Conservation (phyloP, 2,329 filamentous ascomycete genomes). For the Coniochaeta hoffmannii region DNA sequence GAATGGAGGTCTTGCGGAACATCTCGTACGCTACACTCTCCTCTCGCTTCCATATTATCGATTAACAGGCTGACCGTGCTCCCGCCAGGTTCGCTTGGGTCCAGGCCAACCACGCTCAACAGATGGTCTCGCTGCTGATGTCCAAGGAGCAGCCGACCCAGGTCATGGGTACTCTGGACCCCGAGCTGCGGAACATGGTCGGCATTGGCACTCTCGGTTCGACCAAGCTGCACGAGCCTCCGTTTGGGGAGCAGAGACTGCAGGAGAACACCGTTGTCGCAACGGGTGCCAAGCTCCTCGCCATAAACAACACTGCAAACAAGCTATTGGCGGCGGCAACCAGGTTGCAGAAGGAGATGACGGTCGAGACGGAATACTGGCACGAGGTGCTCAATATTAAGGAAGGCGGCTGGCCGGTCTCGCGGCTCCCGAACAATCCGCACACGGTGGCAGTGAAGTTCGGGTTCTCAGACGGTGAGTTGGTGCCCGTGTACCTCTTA, state of each 20-base stretch:
- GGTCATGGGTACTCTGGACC: conserved; percentile 63
- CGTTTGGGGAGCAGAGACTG: conserved; percentile 44
- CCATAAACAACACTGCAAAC: conserved; percentile 66
- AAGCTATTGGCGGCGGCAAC: conserved; percentile 65
- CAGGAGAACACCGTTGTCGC: conserved; percentile 50
- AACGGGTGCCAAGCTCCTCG: conserved; percentile 70
- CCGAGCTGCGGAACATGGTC: conserved; percentile 60
- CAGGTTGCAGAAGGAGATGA: conserved; percentile 68
- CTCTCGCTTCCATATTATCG: neutral
- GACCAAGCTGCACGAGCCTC: conserved; percentile 56
- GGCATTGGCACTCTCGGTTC: conserved; percentile 68
- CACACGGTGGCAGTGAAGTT: conserved; percentile 79
- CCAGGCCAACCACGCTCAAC: neutral
- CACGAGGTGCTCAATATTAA: conserved; percentile 74
- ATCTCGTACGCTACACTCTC: conserved; percentile 39
- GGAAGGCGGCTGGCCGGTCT: conserved; percentile 80
- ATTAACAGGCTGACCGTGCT: neutral
- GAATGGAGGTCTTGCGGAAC: conserved; percentile 50
- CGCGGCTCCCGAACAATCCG: conserved; percentile 63
- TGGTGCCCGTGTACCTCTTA: conserved; percentile 5
- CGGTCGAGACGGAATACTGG: conserved; percentile 82
- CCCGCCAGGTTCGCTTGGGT: conserved; percentile 24
- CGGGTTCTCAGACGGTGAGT: conserved; percentile 70
- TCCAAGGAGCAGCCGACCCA: conserved; percentile 73
- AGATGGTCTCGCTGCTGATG: conserved; percentile 70